Evolutionary conservation across 2,329 filamentous ascomycete genomes (phyloP).

Genomic region (Sarocladiaceae sp.): DNA sequence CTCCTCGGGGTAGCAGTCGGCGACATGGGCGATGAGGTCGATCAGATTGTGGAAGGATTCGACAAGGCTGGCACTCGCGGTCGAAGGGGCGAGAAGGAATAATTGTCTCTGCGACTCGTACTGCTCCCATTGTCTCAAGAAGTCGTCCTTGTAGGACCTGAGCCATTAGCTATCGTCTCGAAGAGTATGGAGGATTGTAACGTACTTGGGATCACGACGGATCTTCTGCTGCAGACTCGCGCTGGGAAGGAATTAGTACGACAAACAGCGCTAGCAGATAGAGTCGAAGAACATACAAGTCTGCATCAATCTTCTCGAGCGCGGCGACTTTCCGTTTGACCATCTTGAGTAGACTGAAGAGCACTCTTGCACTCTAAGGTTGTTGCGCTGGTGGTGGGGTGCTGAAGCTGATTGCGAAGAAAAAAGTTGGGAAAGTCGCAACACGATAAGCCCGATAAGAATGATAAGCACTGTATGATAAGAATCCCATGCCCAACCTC

Average conservation of each 20-base stretch:
- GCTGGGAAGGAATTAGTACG: constrained; percentile 34
- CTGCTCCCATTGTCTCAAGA: constrained; percentile 79
- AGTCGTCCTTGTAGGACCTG: constrained; percentile 85
- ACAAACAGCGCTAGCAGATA: background rate
- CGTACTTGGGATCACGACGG: constrained; percentile 72
- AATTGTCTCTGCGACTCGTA: constrained; percentile 89
- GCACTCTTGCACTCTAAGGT: background rate
- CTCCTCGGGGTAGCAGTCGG: constrained; percentile 84
- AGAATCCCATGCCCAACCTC: background rate
- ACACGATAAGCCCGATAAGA: constrained; percentile 10
- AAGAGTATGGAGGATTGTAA: background rate
- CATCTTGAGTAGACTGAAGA: constrained; percentile 41
- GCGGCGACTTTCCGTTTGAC: constrained; percentile 86
- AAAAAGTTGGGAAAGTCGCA: constrained; percentile 10
- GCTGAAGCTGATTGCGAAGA: background rate
- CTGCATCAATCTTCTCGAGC: constrained; percentile 91
- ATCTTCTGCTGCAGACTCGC: constrained; percentile 90
- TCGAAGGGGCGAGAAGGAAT: constrained; percentile 76
- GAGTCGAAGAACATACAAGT: constrained; percentile 50
- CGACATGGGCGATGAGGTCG: constrained; percentile 87
- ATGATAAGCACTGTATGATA: background rate
- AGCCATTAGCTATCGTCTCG: background rate
- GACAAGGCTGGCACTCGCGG: constrained; percentile 69
- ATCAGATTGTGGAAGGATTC: constrained; percentile 86
- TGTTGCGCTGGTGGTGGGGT: constrained; percentile 4